A percentile compares a stretch with the other conserved stretches of the same genome.
These are phyloP conservation scores for Podaxis sp. DNA, from an alignment of 768 basidiomycete species.

Conservation along the genomic window DNA sequence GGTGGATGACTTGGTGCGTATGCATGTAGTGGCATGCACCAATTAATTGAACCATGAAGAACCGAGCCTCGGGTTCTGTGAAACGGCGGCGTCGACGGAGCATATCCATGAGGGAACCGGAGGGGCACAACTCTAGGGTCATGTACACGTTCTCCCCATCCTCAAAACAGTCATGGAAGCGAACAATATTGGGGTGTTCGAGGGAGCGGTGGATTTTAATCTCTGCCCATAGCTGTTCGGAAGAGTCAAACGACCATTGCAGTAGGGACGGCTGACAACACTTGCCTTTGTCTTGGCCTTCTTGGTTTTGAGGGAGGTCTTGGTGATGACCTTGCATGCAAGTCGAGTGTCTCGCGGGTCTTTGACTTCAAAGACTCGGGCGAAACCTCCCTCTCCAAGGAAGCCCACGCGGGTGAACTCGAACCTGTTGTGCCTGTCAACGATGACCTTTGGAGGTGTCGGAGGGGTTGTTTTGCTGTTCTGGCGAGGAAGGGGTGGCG, in stretches of 20 bases:
- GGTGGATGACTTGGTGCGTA: constrained; percentile 92
- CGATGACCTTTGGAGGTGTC: constrained; percentile 76
- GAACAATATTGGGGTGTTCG: constrained; percentile 89
- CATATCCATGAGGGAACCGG: constrained; percentile 90
- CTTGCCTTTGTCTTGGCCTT: constrained; percentile 95
- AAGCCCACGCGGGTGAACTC: constrained; percentile 77
- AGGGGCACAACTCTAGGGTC: constrained; percentile 89
- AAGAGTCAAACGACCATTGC: background rate
- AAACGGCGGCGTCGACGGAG: constrained; percentile 84
- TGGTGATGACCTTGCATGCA: constrained; percentile 96
- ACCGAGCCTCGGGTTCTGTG: constrained; percentile 90
- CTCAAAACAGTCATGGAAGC: constrained; percentile 93
- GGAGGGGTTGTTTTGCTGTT: constrained; percentile 82
- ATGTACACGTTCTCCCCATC: constrained; percentile 96
- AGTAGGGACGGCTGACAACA: background rate
- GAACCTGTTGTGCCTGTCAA: constrained; percentile 55
- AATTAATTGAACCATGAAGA: constrained; percentile 91
- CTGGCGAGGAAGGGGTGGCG: constrained; percentile 77
- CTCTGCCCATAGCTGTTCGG: constrained; percentile 86
- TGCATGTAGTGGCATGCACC: constrained; percentile 99
- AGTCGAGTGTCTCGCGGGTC: constrained; percentile 61
- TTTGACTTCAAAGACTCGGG: constrained; percentile 93
- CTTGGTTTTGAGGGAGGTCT: constrained; percentile 87
- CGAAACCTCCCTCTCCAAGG: constrained; percentile 96
- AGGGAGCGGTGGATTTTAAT: constrained; percentile 96